Percentiles rank a stretch among this genome's conserved stretches.
phyloP scores from a whole-genome alignment of 257 asterid genomes.

The Nicotiana obtusifolia region DNA sequence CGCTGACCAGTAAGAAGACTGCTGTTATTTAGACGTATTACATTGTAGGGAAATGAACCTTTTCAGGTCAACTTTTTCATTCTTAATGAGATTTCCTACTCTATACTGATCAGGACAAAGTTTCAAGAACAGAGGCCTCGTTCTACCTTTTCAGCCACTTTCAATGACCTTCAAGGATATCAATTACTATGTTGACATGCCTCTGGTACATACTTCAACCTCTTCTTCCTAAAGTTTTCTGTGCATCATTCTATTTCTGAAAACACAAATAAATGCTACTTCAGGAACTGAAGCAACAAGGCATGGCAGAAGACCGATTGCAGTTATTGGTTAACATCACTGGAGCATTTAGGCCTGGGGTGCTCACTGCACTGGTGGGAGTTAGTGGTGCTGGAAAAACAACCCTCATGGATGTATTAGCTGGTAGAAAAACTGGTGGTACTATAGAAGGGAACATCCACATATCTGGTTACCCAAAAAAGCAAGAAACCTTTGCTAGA shows the following conservation, averaged over 20 bases:
- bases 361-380: constrained; percentile 93
- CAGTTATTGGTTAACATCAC: constrained; percentile 72
- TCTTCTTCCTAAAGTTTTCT: constrained; percentile 8
- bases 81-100: neutral
- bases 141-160: constrained; percentile 87
- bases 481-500: constrained; percentile 92
- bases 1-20: constrained; percentile 62
- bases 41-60: neutral
- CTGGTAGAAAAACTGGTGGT: constrained; percentile 97
- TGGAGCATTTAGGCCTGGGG: constrained; percentile 91
- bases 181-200: constrained; percentile 85
- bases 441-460: constrained; percentile 67
- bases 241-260: constrained; percentile 12
- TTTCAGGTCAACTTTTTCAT: neutral
- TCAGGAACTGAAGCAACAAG: constrained; percentile 95
- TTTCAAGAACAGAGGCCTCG: constrained; percentile 79
- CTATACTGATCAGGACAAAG: constrained; percentile 55
- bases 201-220: constrained; percentile 50
- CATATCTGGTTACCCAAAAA: constrained; percentile 84
- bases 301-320: constrained; percentile 65
- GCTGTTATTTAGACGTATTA: neutral
- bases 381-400: constrained; percentile 98
- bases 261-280: constrained; percentile 10
- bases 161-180: constrained; percentile 82
- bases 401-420: constrained; percentile 95